Evolutionary conservation across 345 rosid species (phyloP).

Genomic region (Cochlearia excelsa): DNA sequence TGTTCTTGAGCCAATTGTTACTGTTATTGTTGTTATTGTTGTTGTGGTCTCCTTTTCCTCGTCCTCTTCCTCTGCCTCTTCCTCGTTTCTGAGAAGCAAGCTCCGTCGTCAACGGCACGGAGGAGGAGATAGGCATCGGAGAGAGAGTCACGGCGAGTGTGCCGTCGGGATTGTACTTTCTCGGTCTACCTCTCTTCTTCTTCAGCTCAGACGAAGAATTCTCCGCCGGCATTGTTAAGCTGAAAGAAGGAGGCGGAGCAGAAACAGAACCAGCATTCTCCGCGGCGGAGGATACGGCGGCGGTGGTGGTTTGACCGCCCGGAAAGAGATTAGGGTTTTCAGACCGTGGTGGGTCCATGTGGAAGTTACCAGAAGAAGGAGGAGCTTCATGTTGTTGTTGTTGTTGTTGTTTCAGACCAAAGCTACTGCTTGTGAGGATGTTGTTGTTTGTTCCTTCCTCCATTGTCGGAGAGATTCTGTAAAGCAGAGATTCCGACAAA

Average conservation of each 20-base stretch:
- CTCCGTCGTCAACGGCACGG: constrained; percentile 67
- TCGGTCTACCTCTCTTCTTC: constrained; percentile 54
- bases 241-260: constrained; percentile 20
- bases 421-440: constrained; percentile 36
- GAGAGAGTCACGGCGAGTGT: constrained; percentile 27
- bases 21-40: constrained; percentile 5
- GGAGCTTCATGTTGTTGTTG: constrained; percentile 50
- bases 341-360: constrained; percentile 40
- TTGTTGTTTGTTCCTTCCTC: constrained; percentile 55
- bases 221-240: constrained; percentile 33
- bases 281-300: constrained; percentile 17
- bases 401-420: constrained; percentile 31
- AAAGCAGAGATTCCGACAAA: constrained; percentile 25
- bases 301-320: constrained; percentile 28
- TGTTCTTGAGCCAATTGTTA: too few relatives aligned
- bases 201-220: constrained; percentile 43
- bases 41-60: constrained; percentile 34
- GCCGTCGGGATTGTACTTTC: too few relatives aligned
- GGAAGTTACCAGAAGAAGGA: constrained; percentile 29
- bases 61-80: constrained; percentile 57
- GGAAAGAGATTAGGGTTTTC: constrained; percentile 46
- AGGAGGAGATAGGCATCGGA: constrained; percentile 87
- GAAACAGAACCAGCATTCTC: too few relatives aligned
- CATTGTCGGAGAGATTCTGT: constrained; percentile 34
- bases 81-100: constrained; percentile 55